These are phyloP conservation scores for Kuraishia ogatae DNA, from an alignment of 805 yeast genomes.

Conservation along the genomic window DNA sequence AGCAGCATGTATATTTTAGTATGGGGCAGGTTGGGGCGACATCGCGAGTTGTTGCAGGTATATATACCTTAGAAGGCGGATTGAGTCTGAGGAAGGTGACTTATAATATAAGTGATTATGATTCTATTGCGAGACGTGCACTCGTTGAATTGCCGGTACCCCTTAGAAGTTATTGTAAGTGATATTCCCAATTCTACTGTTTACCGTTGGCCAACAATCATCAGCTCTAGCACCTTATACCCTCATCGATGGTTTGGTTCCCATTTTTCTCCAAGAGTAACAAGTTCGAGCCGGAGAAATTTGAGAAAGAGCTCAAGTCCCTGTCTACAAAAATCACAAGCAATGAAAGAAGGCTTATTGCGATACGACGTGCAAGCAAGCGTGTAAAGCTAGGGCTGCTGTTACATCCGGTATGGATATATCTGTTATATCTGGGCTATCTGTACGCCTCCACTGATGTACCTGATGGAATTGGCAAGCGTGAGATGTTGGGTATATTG, in stretches of 20 bases:
- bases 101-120: too few relatives aligned
- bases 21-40: too few relatives aligned
- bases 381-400: slow-evolving; percentile 11
- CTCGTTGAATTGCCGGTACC: too few relatives aligned
- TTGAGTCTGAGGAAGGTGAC: too few relatives aligned
- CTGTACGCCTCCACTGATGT: slow-evolving; percentile 6
- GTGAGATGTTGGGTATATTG: neutral
- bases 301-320: slow-evolving; percentile 32
- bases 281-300: slow-evolving; percentile 31
- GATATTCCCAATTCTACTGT: too few relatives aligned
- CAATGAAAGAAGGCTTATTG: slow-evolving; percentile 14
- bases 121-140: too few relatives aligned
- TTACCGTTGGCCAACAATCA: too few relatives aligned
- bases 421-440: slow-evolving; percentile 16
- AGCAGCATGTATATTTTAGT: too few relatives aligned
- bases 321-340: slow-evolving; percentile 25
- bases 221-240: too few relatives aligned
- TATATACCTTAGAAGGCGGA: too few relatives aligned
- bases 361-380: slow-evolving; percentile 8
- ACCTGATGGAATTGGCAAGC: neutral
- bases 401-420: slow-evolving; percentile 13
- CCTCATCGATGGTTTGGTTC: slow-evolving; percentile 8
- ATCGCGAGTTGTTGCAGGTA: too few relatives aligned
- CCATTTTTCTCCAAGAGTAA: slow-evolving; percentile 18
- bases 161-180: too few relatives aligned